Evolutionary conservation across 1,284 basidiomycete genomes (phyloP).

Genomic region (Apiotrichum akiyoshidainum): DNA sequence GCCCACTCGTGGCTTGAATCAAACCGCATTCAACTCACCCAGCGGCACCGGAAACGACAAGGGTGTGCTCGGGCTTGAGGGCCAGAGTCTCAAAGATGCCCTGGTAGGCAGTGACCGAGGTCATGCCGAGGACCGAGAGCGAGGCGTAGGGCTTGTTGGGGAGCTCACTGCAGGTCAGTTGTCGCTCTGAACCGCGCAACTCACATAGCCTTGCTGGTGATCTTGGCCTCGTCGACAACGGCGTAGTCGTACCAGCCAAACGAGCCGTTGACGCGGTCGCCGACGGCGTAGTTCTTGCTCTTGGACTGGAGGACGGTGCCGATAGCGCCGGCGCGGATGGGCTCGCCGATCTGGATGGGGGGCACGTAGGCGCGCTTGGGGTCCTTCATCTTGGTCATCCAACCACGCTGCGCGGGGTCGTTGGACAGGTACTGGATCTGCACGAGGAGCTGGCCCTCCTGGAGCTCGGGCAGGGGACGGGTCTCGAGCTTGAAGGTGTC

Average conservation of each 20-base stretch:
- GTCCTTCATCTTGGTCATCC: conserved; percentile 24
- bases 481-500: conserved; percentile 28
- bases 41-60: conserved; percentile 51
- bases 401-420: conserved; percentile 38
- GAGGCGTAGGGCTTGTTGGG: conserved; percentile 13
- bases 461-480: conserved; percentile 23
- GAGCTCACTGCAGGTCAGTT: conserved; percentile 2
- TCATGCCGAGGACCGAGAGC: conserved; percentile 30
- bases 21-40: conserved; percentile 20
- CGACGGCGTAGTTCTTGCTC: conserved; percentile 26
- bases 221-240: conserved; percentile 21
- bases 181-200: background rate
- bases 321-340: conserved; percentile 25
- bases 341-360: conserved; percentile 30
- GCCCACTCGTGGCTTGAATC: background rate
- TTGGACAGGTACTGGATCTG: conserved; percentile 33
- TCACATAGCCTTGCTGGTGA: conserved; percentile 9
- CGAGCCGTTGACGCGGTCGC: conserved; percentile 24
- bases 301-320: conserved; percentile 31
- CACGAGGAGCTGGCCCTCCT: conserved; percentile 33
- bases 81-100: conserved; percentile 43
- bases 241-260: conserved; percentile 37
- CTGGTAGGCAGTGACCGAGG: conserved; percentile 37
- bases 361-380: conserved; percentile 22
- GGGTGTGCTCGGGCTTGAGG: conserved; percentile 41